Evolutionary conservation across 2,329 filamentous ascomycete genomes (phyloP).

Genomic region (Lasiodiplodia gonubiensis): DNA sequence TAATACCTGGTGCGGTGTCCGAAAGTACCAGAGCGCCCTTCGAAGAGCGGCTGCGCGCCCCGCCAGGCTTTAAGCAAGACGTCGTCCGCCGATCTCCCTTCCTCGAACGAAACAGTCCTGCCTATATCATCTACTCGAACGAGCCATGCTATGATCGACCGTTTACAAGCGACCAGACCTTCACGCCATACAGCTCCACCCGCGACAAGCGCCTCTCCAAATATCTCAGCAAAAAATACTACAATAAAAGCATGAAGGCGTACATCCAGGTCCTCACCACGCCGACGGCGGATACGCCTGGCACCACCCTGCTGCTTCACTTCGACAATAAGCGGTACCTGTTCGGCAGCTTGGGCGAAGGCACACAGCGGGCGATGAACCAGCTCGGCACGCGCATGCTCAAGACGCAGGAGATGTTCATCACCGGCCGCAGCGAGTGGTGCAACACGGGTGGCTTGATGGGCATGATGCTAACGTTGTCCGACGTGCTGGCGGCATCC

Average conservation of each 20-base stretch:
- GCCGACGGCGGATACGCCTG: slow-evolving; percentile 86
- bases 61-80: background rate
- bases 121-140: slow-evolving; percentile 6
- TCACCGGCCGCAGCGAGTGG: slow-evolving; percentile 81
- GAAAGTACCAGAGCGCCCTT: background rate
- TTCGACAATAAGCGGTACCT: slow-evolving; percentile 84
- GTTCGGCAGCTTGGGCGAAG: slow-evolving; percentile 82
- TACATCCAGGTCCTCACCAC: slow-evolving; percentile 77
- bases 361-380: slow-evolving; percentile 76
- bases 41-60: background rate
- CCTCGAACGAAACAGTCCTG: background rate
- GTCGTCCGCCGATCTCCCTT: background rate
- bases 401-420: slow-evolving; percentile 77
- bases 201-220: background rate
- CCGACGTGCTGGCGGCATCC: slow-evolving; percentile 65
- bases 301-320: slow-evolving; percentile 76
- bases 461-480: slow-evolving; percentile 83
- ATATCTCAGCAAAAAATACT: slow-evolving; percentile 3
- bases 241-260: slow-evolving; percentile 3
- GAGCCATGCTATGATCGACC: slow-evolving; percentile 8
- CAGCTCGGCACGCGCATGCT: slow-evolving; percentile 70
- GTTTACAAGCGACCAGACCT: background rate
- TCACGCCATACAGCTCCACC: background rate
- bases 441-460: slow-evolving; percentile 78
- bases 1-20: background rate